Percentiles rank a stretch among this genome's conserved stretches.
These are phyloP conservation scores for Volvox reticuliferus DNA, from an alignment of 139 green algal genomes.

Conservation along the genomic window DNA sequence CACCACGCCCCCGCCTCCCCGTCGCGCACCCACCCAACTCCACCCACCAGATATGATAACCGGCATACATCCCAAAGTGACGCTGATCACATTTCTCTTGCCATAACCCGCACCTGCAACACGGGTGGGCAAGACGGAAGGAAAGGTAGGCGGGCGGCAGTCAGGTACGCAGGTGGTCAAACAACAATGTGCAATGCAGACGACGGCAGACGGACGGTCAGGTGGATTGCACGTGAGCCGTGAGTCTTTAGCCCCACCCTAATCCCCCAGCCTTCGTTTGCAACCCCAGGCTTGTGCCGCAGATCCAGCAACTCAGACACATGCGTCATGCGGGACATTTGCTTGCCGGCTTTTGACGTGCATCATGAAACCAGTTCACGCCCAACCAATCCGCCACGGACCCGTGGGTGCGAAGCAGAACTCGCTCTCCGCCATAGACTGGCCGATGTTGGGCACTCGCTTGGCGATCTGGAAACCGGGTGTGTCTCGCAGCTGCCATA, in stretches of 20 bases:
- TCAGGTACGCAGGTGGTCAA: not conserved
- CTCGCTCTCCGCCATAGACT: conserved; percentile 38
- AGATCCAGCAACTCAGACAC: not conserved
- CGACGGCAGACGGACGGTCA: not conserved
- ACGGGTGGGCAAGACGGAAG: not conserved
- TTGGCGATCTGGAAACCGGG: conserved; percentile 45
- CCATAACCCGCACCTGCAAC: conserved; percentile 27
- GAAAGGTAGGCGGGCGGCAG: not conserved
- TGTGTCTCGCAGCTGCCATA: conserved; percentile 30
- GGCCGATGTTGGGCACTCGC: conserved; percentile 6
- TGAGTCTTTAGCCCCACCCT: not conserved
- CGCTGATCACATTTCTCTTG: conserved; percentile 14
- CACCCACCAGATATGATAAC: conserved; percentile 35
- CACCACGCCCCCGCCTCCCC: not conserved
- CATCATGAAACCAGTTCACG: too few species aligned
- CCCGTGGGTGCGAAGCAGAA: conserved; percentile 43
- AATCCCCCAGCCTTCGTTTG: not conserved
- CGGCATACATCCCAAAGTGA: conserved; percentile 33
- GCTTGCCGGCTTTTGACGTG: too few species aligned
- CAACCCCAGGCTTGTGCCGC: not conserved
- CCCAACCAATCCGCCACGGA: not conserved
- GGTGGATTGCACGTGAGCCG: too few species aligned
- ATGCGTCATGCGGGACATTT: too few species aligned
- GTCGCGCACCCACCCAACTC: not conserved
- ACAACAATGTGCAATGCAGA: not conserved